Evolutionary conservation across 2,329 filamentous ascomycete genomes (phyloP), one percentile per base, ranked within the genome.

Genomic region (Clonostachys solani): DNA sequence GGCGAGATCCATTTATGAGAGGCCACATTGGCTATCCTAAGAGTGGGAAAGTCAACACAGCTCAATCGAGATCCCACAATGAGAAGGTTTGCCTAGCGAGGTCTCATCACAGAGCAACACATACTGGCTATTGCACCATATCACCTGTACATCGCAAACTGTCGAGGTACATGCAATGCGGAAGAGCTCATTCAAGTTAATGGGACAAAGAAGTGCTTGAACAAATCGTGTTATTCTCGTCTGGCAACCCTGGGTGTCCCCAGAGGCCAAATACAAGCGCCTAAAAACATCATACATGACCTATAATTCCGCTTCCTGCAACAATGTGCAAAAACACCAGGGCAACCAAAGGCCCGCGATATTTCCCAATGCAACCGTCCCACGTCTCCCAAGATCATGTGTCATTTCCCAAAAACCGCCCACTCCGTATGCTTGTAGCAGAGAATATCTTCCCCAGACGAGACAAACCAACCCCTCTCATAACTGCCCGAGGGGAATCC

Each of bases 301-400:
- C 49, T 54, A 49, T 60, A 58, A 57, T 29, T 33, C 37, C 37
- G 17, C 37, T 55, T 54, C 57, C 53, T 58, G 57, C 59, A 48
- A 45, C 50, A 53, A 56, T 58, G 57, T 58, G 12, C 45, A 47
- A 43, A 54, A 65, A 66, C 62, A 66, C 63, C 63, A 58, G 58
- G 55, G 63, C 63, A 52, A 29, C 23, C 59, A 55, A 63, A 51
- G 59, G 59, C 62, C 61, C 54, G 43, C 54, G 54, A 55, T 44
- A 54, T 57, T 29, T 56, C 60, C 56, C 59, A 54, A 54, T 50
- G 54, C 60, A 63, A 58, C 60, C 60, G 54, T 56, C 53, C 59
- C 52, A 52, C 55, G 54, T 54, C 56, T 49, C 57, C 23, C 23
- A 56, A 60, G 58, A 63, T 63, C 59, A 63, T 66, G 56, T 60